Base-by-base conservation (phyloP, 495 filamentous ascomycete species). In the Talaromyces liani region DNA sequence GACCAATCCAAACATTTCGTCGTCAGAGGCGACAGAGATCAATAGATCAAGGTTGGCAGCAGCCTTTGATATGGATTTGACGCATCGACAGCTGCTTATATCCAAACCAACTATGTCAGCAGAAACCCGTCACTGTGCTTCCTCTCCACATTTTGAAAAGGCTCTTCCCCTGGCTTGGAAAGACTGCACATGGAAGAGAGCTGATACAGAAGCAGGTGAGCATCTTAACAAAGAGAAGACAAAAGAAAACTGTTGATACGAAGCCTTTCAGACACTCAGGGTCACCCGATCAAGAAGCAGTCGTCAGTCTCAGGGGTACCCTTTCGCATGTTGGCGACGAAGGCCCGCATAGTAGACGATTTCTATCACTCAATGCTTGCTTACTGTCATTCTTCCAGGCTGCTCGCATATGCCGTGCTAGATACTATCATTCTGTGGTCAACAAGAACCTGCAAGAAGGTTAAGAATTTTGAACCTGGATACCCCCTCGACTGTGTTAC, bases 281-380 rank as follows among this genome's bases (percentile, higher is more conserved):
- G n/a, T 39, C 4, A 33, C 18, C 58, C 5, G 24, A 7, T 20
- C 6, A n/a, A 59, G 18, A 60, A 60, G 20, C 33, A 22, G 24
- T 24, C 33, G 7, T 47, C 41, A 47, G n/a, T 47, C 41, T 7
- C 4, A 18, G 33, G 18, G 2, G 58, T 87, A 25, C 90, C 91
- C 6, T 96, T 95, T 78, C 88, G 91, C 73, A 92, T 97, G 3
- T 77, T 98, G 14, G 91, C 97, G 77, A 94, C 94, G 4, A 18
- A 10, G 41, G 0, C 14, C n/a, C 93, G 93, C 1, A 82, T 84
- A 25, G 81, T 98, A 55, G 83, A 91, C 71, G 95, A 98, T 72
- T 98, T 92, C 68, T 98, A 98, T 71, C 97, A 92, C 74, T 92
- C 93, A 0, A 82, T 92, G 7, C 81, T 98, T 58, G 91, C 94